These are phyloP conservation scores for Coemansia sp. DNA, from an alignment of 192 early-diverging fungal species.

Conservation along the genomic window DNA sequence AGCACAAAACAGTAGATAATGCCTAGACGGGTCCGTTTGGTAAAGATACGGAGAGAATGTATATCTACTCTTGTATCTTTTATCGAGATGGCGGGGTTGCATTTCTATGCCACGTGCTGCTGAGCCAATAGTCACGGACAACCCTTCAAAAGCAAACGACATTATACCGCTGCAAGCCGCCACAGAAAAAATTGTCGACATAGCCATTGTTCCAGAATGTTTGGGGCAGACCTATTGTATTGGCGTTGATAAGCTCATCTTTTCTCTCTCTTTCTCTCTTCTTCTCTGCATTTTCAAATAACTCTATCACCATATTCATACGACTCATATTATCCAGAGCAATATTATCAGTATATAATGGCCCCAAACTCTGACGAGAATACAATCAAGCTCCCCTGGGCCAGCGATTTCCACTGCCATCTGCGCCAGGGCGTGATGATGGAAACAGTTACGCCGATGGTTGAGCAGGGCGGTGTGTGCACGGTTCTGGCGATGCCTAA, in stretches of 20 bases:
- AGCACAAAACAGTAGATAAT: no score
- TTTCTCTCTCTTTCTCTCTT: not conserved
- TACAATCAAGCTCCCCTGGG: slow-evolving; percentile 64
- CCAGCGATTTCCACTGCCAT: slow-evolving; percentile 91
- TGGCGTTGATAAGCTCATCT: not conserved
- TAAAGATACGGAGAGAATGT: no score
- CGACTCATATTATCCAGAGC: not conserved
- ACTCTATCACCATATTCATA: not conserved
- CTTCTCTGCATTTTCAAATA: not conserved
- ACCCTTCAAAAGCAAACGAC: no score
- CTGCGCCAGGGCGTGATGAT: slow-evolving; percentile 91
- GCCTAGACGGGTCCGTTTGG: no score
- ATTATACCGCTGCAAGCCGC: no score
- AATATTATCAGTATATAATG: not conserved
- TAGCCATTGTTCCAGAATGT: not conserved
- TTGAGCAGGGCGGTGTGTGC: slow-evolving; percentile 76
- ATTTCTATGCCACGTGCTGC: no score
- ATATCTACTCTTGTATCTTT: no score
- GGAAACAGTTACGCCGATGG: slow-evolving; percentile 79
- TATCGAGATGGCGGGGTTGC: no score
- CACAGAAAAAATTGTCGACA: not conserved
- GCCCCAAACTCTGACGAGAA: slow-evolving; percentile 13
- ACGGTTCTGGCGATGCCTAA: slow-evolving; percentile 97
- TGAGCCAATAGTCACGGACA: no score
- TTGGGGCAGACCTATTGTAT: not conserved